phyloP scores from a whole-genome alignment of 2,329 filamentous ascomycete species.

The Ceratocystis colombiana region DNA sequence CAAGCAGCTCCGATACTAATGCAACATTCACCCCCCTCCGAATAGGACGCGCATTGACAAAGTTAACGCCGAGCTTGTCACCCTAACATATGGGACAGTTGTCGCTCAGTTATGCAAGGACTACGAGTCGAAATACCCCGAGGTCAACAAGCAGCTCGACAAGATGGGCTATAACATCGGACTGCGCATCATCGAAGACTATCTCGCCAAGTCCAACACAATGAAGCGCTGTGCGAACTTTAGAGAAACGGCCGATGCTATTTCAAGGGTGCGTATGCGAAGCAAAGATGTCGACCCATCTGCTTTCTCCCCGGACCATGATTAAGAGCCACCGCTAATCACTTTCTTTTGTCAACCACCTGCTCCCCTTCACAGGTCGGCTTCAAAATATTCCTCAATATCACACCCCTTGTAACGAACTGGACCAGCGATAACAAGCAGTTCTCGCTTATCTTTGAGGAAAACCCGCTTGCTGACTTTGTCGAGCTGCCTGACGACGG shows the following conservation, averaged over 20 bases:
- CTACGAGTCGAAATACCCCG: conserved; percentile 83
- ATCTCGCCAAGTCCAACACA: conserved; percentile 87
- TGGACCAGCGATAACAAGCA: conserved; percentile 96
- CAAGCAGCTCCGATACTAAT: conserved; percentile 5
- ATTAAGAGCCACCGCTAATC: neutral
- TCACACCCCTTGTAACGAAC: conserved; percentile 84
- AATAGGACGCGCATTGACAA: conserved; percentile 86
- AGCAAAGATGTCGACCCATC: neutral
- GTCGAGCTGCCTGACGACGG: conserved; percentile 95
- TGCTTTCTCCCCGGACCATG: neutral
- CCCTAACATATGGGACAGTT: conserved; percentile 93
- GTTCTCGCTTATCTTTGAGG: conserved; percentile 91
- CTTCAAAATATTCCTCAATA: conserved; percentile 98
- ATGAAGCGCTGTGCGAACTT: conserved; percentile 86
- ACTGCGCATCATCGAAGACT: conserved; percentile 90
- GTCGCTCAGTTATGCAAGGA: conserved; percentile 95
- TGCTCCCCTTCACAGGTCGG: conserved; percentile 54
- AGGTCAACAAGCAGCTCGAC: conserved; percentile 96
- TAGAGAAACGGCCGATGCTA: conserved; percentile 91
- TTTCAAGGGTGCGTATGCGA: conserved; percentile 60
- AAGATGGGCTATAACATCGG: conserved; percentile 99
- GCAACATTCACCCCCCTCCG: conserved; percentile 2
- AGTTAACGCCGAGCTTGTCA: conserved; percentile 95
- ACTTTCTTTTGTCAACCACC: neutral
- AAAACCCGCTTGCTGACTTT: conserved; percentile 94